Evolutionary conservation across 2,329 filamentous ascomycete species (phyloP), one percentile per base, ranked within the genome.

Genomic region (Diaporthe sp.): DNA sequence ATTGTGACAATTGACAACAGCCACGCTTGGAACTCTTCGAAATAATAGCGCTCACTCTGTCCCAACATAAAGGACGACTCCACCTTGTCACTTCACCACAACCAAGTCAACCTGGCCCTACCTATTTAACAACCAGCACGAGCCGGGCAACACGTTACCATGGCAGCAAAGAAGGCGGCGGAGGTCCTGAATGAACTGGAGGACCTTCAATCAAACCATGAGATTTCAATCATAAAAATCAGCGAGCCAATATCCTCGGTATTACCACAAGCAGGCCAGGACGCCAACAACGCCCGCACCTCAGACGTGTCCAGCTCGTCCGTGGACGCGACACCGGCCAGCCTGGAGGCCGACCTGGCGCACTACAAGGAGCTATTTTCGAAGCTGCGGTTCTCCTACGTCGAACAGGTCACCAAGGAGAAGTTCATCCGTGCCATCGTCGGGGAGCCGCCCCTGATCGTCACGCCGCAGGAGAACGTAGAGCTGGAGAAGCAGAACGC

Each of bases 361-460:
- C 96, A 98, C 84, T 98, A 98, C 87, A 95, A 94, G 86, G 96
- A 98, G 85, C 91, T 98, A 28, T 99, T 98, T 85, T 94, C 95
- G 57, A 98, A 99, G 86, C 90, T 98, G 53, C 95, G 96, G 80
- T 98, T 98, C 87, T 97, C 94, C 78, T 98, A 98, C 85, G 94
- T 98, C 80, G 97, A 99, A 85, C 97, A 98, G 87, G 95, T 98
- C 77, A 98, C 96, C 60, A 99, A 98, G 85, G 97, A 99, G 84
- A 98, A 98, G 82, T 98, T 98, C 84, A 93, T 99, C 73, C 94
- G 95, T 79, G 93, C 94, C 78, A 97, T 98, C 80, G 95, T 97
- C 22, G 95, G 95, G 78, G 94, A 98, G 78, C 95, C 96, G 67
- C 97, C 96, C 0, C 89, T 96, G 22, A 93, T 98, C 61, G 94